phyloP scores from a whole-genome alignment of 495 filamentous ascomycete species.

The Tuber microsphaerosporum region DNA sequence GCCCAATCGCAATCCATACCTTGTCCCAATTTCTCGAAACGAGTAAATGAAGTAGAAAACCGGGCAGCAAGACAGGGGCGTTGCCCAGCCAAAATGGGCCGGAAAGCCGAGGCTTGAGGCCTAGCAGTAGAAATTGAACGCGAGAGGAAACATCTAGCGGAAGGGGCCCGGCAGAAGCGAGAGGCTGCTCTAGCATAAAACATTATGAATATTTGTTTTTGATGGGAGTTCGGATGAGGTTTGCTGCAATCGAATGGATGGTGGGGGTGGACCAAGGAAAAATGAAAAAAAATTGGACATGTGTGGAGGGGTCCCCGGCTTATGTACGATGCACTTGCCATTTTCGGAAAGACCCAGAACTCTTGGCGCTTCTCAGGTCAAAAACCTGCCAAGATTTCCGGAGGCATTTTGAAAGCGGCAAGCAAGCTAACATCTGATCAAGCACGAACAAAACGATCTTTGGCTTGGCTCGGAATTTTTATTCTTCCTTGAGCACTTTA shows the following conservation, averaged over 20 bases:
- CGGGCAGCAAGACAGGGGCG: conserved; percentile 16
- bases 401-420: not conserved
- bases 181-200: conserved; percentile 28
- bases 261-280: not conserved
- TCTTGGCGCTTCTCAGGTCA: too few species aligned
- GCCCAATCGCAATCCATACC: conserved; percentile 41
- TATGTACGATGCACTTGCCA: not conserved
- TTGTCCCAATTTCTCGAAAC: conserved; percentile 32
- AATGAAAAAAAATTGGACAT: not conserved
- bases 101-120: conserved; percentile 13
- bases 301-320: not conserved
- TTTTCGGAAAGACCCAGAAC: too few species aligned
- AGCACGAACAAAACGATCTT: not conserved
- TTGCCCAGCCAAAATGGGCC: conserved; percentile 4
- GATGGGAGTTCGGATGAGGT: not conserved
- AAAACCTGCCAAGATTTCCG: too few species aligned
- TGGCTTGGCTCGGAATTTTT: not conserved
- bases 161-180: conserved; percentile 23
- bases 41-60: conserved; percentile 31
- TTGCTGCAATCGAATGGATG: not conserved
- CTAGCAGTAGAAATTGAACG: conserved; percentile 16
- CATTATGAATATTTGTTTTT: conserved; percentile 19
- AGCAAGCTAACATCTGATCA: not conserved
- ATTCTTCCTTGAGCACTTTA: not conserved
- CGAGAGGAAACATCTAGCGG: conserved; percentile 4